phyloP scores from a whole-genome alignment of 108 stramenopile species.

The Cyclostephanos tholiformis region DNA sequence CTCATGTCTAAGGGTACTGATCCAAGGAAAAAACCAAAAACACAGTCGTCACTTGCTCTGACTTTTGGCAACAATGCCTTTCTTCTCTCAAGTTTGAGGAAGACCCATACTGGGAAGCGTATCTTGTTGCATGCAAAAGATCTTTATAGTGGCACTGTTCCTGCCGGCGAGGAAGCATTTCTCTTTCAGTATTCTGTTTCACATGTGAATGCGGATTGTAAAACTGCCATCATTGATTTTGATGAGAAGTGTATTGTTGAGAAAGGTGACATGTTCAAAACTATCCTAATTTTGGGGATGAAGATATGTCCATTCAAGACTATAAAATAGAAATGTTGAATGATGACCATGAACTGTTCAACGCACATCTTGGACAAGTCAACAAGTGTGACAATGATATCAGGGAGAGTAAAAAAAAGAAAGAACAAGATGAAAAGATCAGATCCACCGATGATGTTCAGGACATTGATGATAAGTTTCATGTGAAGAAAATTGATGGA shows the following conservation, averaged over 20 bases:
- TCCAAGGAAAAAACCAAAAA: too few relatives aligned
- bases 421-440: slow-evolving; percentile 1
- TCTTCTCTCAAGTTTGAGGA: too few relatives aligned
- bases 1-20: too few relatives aligned
- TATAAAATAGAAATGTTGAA: slow-evolving; percentile 13
- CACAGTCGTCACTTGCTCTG: too few relatives aligned
- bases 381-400: slow-evolving; percentile 8
- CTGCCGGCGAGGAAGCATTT: slow-evolving; percentile 9
- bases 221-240: slow-evolving; percentile 16
- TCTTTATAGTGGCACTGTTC: slow-evolving; percentile 14
- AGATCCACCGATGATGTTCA: background rate
- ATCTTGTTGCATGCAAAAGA: background rate
- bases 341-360: slow-evolving; percentile 21
- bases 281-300: slow-evolving; percentile 10
- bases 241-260: slow-evolving; percentile 10
- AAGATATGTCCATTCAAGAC: slow-evolving; percentile 2
- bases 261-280: slow-evolving; percentile 7
- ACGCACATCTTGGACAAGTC: slow-evolving; percentile 9
- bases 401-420: slow-evolving; percentile 5
- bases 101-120: background rate
- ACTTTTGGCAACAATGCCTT: too few relatives aligned
- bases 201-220: slow-evolving; percentile 15
- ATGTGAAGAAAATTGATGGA: background rate
- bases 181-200: slow-evolving; percentile 9
- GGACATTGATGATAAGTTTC: background rate